These are phyloP conservation scores for Neurospora sp. DNA, from an alignment of 495 filamentous ascomycete species.

Conservation along the genomic window DNA sequence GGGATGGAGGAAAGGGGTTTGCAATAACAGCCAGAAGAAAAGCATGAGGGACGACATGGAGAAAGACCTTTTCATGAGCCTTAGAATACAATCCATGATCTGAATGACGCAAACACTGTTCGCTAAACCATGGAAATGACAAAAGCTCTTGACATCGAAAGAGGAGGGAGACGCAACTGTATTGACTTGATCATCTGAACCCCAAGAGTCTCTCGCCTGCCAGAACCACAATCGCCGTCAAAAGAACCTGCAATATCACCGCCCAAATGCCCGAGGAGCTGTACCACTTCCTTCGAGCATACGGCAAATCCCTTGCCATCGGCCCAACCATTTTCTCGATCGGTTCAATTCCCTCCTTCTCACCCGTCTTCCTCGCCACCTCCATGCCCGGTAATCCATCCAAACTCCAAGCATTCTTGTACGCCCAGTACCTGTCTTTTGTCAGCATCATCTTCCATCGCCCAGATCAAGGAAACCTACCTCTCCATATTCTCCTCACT, in stretches of 20 bases:
- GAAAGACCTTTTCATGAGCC: no score
- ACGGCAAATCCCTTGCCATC: constrained; percentile 3
- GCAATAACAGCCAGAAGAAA: no score
- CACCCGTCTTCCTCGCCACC: constrained; percentile 28
- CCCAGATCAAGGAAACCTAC: constrained; percentile 13
- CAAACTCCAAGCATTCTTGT: constrained; percentile 43
- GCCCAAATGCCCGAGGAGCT: neutral
- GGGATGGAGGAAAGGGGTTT: no score
- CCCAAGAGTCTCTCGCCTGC: neutral
- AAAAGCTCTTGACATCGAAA: no score
- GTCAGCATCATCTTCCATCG: neutral
- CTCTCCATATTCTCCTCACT: constrained; percentile 41
- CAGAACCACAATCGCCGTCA: neutral
- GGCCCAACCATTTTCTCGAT: constrained; percentile 43
- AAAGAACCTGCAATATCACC: neutral
- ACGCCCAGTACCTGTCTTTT: constrained; percentile 42
- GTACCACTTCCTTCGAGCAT: neutral
- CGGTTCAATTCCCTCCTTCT: constrained; percentile 33
- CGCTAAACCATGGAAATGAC: no score
- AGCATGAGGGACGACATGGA: no score
- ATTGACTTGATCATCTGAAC: no score
- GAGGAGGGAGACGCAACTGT: no score
- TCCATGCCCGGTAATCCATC: constrained; percentile 45
- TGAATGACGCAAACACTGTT: no score
- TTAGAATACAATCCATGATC: no score